These are phyloP conservation scores for Gorgonomyces haynaldii DNA, from an alignment of 192 early-diverging fungal genomes.

Conservation along the genomic window DNA sequence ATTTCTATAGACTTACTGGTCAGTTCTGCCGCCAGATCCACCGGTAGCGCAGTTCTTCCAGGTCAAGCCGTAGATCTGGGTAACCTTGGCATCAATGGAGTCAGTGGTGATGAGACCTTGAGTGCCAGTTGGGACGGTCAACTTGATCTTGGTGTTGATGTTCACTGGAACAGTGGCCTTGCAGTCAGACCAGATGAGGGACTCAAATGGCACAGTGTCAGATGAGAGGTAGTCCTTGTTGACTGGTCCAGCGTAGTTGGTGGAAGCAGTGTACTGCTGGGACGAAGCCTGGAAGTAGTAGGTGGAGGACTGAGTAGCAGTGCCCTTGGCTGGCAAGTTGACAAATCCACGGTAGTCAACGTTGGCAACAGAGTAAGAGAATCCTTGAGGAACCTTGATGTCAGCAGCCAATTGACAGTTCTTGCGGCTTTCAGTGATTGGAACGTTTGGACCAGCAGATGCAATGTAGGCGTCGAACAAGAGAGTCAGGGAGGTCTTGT, in stretches of 20 bases:
- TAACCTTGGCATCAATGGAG: constrained; percentile 18
- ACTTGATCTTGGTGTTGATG: constrained; percentile 18
- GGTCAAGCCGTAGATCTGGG: constrained; percentile 10
- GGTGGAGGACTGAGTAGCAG: constrained; percentile 9
- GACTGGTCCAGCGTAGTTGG: constrained; percentile 7
- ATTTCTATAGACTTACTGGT: too few relatives aligned
- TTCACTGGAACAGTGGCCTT: constrained; percentile 7
- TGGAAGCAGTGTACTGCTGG: constrained; percentile 1
- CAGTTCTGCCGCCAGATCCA: too few relatives aligned
- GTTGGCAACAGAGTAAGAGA: constrained; percentile 14
- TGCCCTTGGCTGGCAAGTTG: constrained; percentile 10
- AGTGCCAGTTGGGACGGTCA: constrained; percentile 5
- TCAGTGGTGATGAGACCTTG: constrained; percentile 18
- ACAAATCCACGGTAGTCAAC: constrained; percentile 22
- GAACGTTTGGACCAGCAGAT: constrained; percentile 11
- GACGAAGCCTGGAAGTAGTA: constrained; percentile 20
- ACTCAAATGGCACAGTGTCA: constrained; percentile 8
- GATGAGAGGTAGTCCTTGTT: constrained; percentile 9
- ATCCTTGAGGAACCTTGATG: constrained; percentile 16
- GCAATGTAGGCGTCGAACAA: constrained; percentile 17
- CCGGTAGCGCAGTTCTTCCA: constrained; percentile 23
- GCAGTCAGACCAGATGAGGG: constrained; percentile 17
- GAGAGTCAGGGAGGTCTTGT: constrained; percentile 15
- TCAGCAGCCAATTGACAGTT: constrained; percentile 18
- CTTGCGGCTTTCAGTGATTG: constrained; percentile 17